Base-by-base conservation (phyloP, 2,329 filamentous ascomycete species). In the Xylaria polymorpha region DNA sequence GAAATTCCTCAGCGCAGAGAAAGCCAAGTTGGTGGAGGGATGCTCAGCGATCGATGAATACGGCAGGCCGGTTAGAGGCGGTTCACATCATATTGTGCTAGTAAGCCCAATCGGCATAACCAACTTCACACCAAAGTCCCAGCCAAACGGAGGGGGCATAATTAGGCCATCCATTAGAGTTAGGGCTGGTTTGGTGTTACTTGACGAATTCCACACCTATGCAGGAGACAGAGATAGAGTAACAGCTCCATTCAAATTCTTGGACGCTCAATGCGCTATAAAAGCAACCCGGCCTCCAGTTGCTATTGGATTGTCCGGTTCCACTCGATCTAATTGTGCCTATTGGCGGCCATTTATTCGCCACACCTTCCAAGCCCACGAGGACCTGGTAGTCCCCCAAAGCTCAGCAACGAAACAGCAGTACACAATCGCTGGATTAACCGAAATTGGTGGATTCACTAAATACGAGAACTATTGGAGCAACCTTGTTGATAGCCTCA, bases 151-250 rank as follows among this genome's bases (percentile, higher is more conserved):
- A n/a, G n/a, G n/a, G n/a, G n/a, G 25, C 25, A 29, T 29, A 29
- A 29, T 29, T 29, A 29, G 25, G 25, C 3, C 4, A 3, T 2
- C 4, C 25, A 4, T 4, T 4, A 25, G 4, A 25, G 4, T 53
- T 35, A 2, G 20, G 6, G 51, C 29, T n/a, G 20, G 39, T n/a
- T 67, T 67, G 32, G 25, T 71, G 8, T 69, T 72, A 18, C 61
- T 72, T 18, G 71, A 72, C 6, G 71, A 72, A 32, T 67, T 71
- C 4, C 71, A 71, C 18, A 10, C 37, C 1, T 72, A 72, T 25
- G 41, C 3, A 32, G n/a, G 14, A 12, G 22, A 25, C 35, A 10
- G 22, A 5, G 15, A 0, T 5, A 57, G 35, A 15, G 3, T 10
- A 14, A 66, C 60, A 5, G 3, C 1, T 0, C 51, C 70, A 18